These are phyloP conservation scores for Acanthamoeba sp. DNA, from an alignment of 208 protist genomes.

Conservation along the genomic window DNA sequence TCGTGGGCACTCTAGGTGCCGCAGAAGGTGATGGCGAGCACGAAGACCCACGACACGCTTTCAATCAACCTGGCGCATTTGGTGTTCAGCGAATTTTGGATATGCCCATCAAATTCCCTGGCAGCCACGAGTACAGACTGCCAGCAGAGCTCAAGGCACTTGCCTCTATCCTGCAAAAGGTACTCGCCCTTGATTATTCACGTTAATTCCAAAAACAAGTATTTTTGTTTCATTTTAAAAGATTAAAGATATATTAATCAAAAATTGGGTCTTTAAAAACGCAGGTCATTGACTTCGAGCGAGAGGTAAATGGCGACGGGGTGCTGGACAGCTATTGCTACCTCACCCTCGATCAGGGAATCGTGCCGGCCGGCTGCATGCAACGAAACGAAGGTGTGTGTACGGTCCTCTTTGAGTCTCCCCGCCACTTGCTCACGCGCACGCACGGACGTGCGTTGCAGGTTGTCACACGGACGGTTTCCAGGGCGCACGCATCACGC, in stretches of 20 bases:
- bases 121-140: neutral
- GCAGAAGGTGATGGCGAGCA: no score
- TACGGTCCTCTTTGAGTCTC: neutral
- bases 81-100: neutral
- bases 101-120: constrained; percentile 16
- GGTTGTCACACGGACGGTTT: neutral
- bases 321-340: constrained; percentile 8
- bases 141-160: neutral
- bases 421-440: no score
- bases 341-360: neutral
- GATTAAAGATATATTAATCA: no score
- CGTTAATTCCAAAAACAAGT: neutral
- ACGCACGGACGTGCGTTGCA: no score
- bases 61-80: neutral
- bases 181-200: neutral
- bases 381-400: neutral
- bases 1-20: neutral
- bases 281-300: no score
- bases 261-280: no score
- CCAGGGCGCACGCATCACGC: neutral
- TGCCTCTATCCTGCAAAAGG: neutral
- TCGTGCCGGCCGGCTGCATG: neutral
- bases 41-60: no score
- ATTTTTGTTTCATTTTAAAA: no score
- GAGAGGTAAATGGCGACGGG: no score